Evolutionary conservation across 2,329 filamentous ascomycete species (phyloP).

Genomic region (Fusarium sp.): DNA sequence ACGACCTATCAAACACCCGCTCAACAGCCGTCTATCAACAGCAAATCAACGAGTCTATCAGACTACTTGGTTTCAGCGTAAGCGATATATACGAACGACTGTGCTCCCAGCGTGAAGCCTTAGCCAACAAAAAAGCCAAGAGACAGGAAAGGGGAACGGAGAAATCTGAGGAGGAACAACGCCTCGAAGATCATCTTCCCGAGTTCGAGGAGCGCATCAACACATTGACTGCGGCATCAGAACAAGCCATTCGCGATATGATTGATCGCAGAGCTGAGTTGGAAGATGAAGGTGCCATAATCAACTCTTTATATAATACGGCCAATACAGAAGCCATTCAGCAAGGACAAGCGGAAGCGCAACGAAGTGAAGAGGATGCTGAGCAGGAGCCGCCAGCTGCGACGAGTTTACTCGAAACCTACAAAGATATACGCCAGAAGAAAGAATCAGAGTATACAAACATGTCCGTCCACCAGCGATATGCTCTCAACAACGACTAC

Average conservation of each 20-base stretch:
- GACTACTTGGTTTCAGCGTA: slow-evolving; percentile 59
- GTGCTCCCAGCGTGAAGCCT: slow-evolving; percentile 52
- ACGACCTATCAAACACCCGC: slow-evolving; percentile 58
- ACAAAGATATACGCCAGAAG: slow-evolving; percentile 52
- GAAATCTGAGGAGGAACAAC: slow-evolving; percentile 53
- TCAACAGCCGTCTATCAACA: slow-evolving; percentile 58
- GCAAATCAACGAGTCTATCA: slow-evolving; percentile 60
- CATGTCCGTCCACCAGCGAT: slow-evolving; percentile 60
- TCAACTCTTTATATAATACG: slow-evolving; percentile 53
- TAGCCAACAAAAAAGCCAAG: slow-evolving; percentile 51
- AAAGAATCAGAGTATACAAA: slow-evolving; percentile 59
- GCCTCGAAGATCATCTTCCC: slow-evolving; percentile 56
- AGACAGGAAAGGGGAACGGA: slow-evolving; percentile 54
- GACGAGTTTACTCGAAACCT: slow-evolving; percentile 49
- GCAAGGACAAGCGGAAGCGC: slow-evolving; percentile 15
- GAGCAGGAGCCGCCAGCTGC: slow-evolving; percentile 43
- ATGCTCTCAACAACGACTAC: slow-evolving; percentile 70
- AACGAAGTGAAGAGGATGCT: slow-evolving; percentile 42
- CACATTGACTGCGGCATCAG: slow-evolving; percentile 58
- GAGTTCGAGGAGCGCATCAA: slow-evolving; percentile 57
- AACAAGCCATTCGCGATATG: slow-evolving; percentile 60
- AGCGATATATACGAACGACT: slow-evolving; percentile 64
- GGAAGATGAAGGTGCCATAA: slow-evolving; percentile 60
- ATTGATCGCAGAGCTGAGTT: slow-evolving; percentile 64
- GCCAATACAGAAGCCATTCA: slow-evolving; percentile 36